Evolutionary conservation across 371 early-diverging fungal species (phyloP).

Genomic region (Syncephalastrum contaminatum): DNA sequence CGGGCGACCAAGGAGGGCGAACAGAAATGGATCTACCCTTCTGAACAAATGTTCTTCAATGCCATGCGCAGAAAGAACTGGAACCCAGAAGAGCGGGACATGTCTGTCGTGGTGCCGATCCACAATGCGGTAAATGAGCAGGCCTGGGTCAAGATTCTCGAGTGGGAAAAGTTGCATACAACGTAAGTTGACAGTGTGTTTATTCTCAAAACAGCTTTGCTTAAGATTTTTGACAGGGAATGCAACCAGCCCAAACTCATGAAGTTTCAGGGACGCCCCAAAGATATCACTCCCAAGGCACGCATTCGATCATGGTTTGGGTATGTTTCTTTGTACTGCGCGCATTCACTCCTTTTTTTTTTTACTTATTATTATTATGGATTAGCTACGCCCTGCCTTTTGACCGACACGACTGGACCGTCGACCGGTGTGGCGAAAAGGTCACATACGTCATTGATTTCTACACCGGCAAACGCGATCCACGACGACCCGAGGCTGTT

Average conservation of each 20-base stretch:
- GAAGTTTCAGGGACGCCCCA: slow-evolving; percentile 86
- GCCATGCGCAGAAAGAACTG: slow-evolving; percentile 92
- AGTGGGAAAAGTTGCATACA: slow-evolving; percentile 79
- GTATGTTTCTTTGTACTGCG: slow-evolving; percentile 28
- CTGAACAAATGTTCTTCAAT: slow-evolving; percentile 91
- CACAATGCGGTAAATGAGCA: slow-evolving; percentile 89
- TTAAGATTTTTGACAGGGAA: slow-evolving; percentile 25
- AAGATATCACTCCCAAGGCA: slow-evolving; percentile 85
- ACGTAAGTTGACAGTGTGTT: slow-evolving; percentile 44
- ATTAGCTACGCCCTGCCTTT: slow-evolving; percentile 75
- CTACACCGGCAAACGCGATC: slow-evolving; percentile 75
- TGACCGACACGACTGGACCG: slow-evolving; percentile 97
- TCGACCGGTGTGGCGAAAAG: slow-evolving; percentile 90
- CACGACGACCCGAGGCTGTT: slow-evolving; percentile 53
- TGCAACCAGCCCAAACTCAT: slow-evolving; percentile 73
- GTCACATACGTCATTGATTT: slow-evolving; percentile 96
- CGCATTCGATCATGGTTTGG: slow-evolving; percentile 70
- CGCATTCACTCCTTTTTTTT: not conserved
- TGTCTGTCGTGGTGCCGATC: slow-evolving; percentile 47
- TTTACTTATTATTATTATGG: not conserved
- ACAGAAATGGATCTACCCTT: slow-evolving; percentile 92
- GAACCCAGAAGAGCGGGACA: slow-evolving; percentile 70
- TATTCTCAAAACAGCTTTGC: not conserved
- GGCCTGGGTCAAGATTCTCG: slow-evolving; percentile 87
- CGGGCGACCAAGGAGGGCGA: slow-evolving; percentile 43